Conservation (phyloP, 2,329 filamentous ascomycete genomes). For the Lachnellula subtilissima region DNA sequence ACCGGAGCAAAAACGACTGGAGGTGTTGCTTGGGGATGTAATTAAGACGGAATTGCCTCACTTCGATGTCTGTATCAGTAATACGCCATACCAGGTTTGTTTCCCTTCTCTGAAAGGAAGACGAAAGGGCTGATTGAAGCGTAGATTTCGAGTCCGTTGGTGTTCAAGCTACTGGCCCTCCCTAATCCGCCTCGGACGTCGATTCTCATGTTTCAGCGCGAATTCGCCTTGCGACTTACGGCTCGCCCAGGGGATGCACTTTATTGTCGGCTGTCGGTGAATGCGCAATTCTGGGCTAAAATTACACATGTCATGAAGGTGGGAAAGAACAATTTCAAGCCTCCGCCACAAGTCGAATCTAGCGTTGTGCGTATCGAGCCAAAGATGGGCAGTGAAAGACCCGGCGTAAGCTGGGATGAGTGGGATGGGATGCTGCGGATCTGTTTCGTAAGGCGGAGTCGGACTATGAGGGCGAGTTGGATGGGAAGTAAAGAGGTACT, state of each 20-base stretch:
- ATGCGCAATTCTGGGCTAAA: constrained; percentile 86
- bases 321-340: constrained; percentile 93
- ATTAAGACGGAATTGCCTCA: constrained; percentile 73
- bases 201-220: constrained; percentile 94
- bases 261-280: constrained; percentile 86
- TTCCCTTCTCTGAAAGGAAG: background rate
- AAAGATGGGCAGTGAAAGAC: constrained; percentile 69
- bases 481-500: constrained; percentile 76
- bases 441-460: constrained; percentile 84
- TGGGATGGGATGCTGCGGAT: constrained; percentile 87
- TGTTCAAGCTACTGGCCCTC: constrained; percentile 79
- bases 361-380: constrained; percentile 87
- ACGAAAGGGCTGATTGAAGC: constrained; percentile 16
- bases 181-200: constrained; percentile 76
- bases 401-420: constrained; percentile 88
- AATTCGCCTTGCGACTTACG: constrained; percentile 87
- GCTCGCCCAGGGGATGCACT: constrained; percentile 83
- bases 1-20: constrained; percentile 75
- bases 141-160: constrained; percentile 82
- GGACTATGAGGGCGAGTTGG: constrained; percentile 78
- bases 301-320: constrained; percentile 81
- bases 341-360: constrained; percentile 86
- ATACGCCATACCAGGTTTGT: constrained; percentile 57
- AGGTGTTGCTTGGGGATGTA: constrained; percentile 85
- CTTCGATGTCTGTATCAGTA: constrained; percentile 78